Evolutionary conservation across 2,329 filamentous ascomycete species (phyloP), one percentile per base, ranked within the genome.

Genomic region (Fusarium virguliforme): DNA sequence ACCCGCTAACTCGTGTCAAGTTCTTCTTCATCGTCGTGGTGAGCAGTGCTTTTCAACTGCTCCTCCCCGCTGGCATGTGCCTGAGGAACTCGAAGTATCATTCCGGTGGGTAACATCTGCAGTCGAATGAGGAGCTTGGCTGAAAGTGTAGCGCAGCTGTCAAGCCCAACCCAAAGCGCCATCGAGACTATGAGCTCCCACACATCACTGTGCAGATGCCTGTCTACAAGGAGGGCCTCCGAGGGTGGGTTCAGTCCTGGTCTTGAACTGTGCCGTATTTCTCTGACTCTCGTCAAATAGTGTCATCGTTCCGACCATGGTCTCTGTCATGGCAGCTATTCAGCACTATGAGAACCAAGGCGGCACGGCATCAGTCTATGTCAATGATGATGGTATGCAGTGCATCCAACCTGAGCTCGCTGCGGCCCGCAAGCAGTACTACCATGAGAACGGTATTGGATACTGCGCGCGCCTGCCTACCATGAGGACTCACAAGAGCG

Each of bases 351-450:
- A 89, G 70, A 79, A 87, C 71, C 86, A 88, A 75, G 90, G 90
- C n/a, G 90, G 90, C 8, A 87, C 89, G 1, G 90, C 90, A 28
- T 91, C 88, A 74, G 90, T 92, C 68, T 91, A 91, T 74, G 80
- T 92, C 76, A 91, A 92, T 70, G 90, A 92, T 62, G 90, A 92
- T 69, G 90, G 90, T 62, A 88, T 92, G 85, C 89, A 91, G 76
- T 79, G 90, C 35, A 82, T 92, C 15, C 79, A 85, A 3, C 80
- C 81, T 4, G 82, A 87, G 12, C 82, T 87, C 13, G 83, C 84
- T 5, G 79, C 83, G 34, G 82, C 82, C 8, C 84, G 87, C 22
- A 83, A 84, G 13, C 85, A 88, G 1, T 89, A 88, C 70, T 89
- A 89, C 72, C 83, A 86, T 9, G 87, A 89, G 64, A 85, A 88